phyloP scores from a whole-genome alignment of 2,329 filamentous ascomycete species.

The Epichloe brachyelytri region DNA sequence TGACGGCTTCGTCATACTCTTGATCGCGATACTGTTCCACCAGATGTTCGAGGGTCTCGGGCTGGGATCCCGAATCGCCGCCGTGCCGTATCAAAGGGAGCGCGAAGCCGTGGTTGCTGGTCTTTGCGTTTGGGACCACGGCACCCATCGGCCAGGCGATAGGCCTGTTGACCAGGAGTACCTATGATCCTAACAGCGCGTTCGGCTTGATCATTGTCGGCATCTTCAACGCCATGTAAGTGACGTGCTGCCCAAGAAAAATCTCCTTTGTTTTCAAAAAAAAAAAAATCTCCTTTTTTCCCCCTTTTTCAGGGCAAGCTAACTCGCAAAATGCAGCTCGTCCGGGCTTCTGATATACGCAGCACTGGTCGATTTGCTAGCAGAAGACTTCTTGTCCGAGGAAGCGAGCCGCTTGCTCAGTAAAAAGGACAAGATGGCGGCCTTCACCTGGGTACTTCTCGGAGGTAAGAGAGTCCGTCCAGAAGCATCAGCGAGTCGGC shows the following conservation, averaged over 20 bases:
- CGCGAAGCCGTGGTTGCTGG: constrained; percentile 46
- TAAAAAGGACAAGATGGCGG: constrained; percentile 37
- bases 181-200: constrained; percentile 50
- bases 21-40: constrained; percentile 59
- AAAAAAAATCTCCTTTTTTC: neutral
- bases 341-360: constrained; percentile 49
- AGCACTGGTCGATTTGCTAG: constrained; percentile 48
- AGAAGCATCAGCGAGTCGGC: no score
- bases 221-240: constrained; percentile 51
- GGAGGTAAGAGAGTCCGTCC: constrained; percentile 29
- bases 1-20: constrained; percentile 52
- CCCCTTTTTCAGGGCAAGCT: no score
- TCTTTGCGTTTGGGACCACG: constrained; percentile 50
- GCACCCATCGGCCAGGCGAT: constrained; percentile 54
- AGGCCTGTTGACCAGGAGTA: constrained; percentile 40
- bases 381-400: constrained; percentile 52
- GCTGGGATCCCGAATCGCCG: constrained; percentile 57
- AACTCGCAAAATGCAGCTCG: constrained; percentile 26
- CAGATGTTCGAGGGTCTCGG: constrained; percentile 59
- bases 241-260: neutral
- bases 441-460: constrained; percentile 37
- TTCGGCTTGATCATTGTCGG: constrained; percentile 53
- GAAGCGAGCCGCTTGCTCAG: constrained; percentile 37
- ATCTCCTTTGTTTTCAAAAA: no score
- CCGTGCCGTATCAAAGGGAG: constrained; percentile 46